Conservation (phyloP, 73 alveolate genomes). For the Durusdinium trenchii region DNA sequence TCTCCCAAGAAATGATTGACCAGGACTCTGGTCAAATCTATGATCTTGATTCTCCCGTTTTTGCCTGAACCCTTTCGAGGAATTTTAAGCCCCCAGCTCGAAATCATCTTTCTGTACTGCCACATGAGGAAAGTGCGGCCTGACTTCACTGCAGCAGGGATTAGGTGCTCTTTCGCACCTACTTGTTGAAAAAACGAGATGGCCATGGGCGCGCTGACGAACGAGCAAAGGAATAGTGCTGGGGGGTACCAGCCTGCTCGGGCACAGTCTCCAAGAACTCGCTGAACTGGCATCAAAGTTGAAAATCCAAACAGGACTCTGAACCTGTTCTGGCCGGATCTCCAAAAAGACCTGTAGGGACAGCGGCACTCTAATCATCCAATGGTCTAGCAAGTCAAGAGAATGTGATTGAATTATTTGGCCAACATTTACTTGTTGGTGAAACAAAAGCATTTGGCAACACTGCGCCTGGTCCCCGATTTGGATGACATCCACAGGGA, state of each 20-base stretch:
- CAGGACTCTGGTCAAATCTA: no score
- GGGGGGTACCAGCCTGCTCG: not conserved
- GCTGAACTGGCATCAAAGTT: not conserved
- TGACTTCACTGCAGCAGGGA: not conserved
- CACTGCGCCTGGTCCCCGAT: no score
- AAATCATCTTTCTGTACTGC: no score
- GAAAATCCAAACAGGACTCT: not conserved
- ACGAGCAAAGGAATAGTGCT: not conserved
- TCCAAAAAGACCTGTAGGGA: not conserved
- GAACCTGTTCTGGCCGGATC: not conserved
- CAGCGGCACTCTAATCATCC: not conserved
- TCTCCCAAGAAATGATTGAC: no score
- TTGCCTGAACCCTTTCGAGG: no score
- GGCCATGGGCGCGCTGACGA: not conserved
- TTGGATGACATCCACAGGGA: no score
- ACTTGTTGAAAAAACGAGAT: not conserved
- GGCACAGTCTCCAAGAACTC: not conserved
- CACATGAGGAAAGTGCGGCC: no score
- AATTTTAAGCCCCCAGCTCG: no score
- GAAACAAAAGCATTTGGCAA: not conserved
- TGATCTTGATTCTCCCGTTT: no score
- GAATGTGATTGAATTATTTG: no score
- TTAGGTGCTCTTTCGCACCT: not conserved
- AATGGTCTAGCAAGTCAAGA: not conserved
- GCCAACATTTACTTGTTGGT: not conserved